These are phyloP conservation scores for Dictyostelium purpureum DNA, from an alignment of 78 protist genomes.

Conservation along the genomic window DNA sequence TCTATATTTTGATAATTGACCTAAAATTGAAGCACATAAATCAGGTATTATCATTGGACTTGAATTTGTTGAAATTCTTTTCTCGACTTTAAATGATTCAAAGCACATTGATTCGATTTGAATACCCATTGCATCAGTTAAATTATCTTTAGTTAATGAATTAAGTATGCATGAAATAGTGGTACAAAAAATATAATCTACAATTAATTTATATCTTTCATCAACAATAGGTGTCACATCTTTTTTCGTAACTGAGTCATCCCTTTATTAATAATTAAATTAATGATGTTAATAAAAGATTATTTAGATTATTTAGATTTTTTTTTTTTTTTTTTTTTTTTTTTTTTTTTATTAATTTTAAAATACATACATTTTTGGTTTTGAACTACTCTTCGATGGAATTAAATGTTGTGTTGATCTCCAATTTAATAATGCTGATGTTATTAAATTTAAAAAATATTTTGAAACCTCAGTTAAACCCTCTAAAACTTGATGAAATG, in stretches of 20 bases:
- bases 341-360: too few relatives aligned
- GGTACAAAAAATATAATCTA: conserved; percentile 71
- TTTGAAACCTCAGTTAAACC: conserved; percentile 68
- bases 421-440: conserved; percentile 61
- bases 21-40: conserved; percentile 58
- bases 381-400: conserved; percentile 49
- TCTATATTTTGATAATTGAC: conserved; percentile 63
- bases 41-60: conserved; percentile 52
- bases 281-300: too few relatives aligned
- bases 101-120: conserved; percentile 70
- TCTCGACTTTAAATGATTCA: conserved; percentile 48
- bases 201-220: conserved; percentile 70
- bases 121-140: conserved; percentile 34
- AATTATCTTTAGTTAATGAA: conserved; percentile 54
- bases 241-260: conserved; percentile 30
- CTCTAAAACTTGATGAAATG: conserved; percentile 62
- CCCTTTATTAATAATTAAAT: conserved; percentile 5
- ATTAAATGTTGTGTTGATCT: conserved; percentile 70
- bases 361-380: conserved; percentile 46
- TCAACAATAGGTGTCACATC: conserved; percentile 67
- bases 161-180: conserved; percentile 20
- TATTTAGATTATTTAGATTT: too few relatives aligned
- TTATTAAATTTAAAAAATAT: conserved; percentile 48
- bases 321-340: too few relatives aligned
- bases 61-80: background rate